phyloP scores from a whole-genome alignment of 75 land plant genomes.

The Cryptomeria japonica region DNA sequence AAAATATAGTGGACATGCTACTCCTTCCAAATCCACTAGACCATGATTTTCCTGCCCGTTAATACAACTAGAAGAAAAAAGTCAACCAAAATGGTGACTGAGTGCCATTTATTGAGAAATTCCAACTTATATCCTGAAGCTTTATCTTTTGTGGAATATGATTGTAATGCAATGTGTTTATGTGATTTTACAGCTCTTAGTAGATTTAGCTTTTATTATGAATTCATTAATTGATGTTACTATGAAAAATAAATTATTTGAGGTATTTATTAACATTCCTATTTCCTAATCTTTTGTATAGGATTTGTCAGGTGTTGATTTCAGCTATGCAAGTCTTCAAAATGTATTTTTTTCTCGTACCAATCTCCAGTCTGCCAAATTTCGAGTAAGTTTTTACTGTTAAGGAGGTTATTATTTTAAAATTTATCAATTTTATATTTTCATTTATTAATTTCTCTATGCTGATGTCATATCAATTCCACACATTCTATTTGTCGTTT shows the following conservation, averaged over 20 bases:
- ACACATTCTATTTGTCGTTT: background rate
- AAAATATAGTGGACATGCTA: too few relatives aligned
- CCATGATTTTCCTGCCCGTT: too few relatives aligned
- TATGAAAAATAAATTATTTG: background rate
- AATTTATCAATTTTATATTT: background rate
- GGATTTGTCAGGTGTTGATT: constrained; percentile 83
- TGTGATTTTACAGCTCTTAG: background rate
- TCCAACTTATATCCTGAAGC: too few relatives aligned
- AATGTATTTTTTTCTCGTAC: constrained; percentile 79
- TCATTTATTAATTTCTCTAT: too few relatives aligned
- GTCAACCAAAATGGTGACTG: too few relatives aligned
- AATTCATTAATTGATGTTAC: background rate
- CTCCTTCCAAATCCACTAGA: too few relatives aligned
- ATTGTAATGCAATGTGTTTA: background rate
- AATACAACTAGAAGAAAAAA: too few relatives aligned
- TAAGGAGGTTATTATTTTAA: background rate
- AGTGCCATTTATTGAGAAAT: too few relatives aligned
- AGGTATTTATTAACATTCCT: background rate
- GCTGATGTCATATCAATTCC: background rate
- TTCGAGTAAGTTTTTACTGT: constrained; percentile 39
- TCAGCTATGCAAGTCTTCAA: constrained; percentile 69
- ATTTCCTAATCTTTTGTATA: constrained; percentile 3
- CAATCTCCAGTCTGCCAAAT: constrained; percentile 70
- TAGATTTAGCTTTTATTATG: background rate
- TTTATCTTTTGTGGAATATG: too few relatives aligned